Evolutionary conservation across 176 grass and related monocot species (phyloP).

Genomic region (Triticum turgidum): DNA sequence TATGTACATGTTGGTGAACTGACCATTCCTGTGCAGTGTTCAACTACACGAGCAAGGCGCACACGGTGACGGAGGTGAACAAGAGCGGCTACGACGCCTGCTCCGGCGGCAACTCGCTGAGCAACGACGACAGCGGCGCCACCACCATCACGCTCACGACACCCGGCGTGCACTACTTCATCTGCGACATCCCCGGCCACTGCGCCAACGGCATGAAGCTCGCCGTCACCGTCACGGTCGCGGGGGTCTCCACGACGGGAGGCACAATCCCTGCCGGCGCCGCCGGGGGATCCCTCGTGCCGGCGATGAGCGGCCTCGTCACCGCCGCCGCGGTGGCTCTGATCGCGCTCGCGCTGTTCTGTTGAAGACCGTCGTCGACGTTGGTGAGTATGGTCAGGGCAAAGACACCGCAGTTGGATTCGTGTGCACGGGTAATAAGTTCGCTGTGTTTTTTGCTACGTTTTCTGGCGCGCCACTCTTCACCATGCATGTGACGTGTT

Average conservation of each 20-base stretch:
- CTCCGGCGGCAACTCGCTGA: conserved; percentile 45
- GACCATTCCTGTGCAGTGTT: conserved; percentile 39
- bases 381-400: conserved; percentile 1
- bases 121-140: conserved; percentile 37
- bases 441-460: background rate
- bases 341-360: conserved; percentile 31
- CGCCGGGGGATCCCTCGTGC: background rate
- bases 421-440: background rate
- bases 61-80: conserved; percentile 76
- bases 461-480: no score
- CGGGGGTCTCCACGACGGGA: background rate
- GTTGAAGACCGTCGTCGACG: background rate
- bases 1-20: background rate
- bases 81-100: conserved; percentile 57
- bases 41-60: conserved; percentile 38
- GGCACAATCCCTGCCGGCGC: background rate
- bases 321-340: background rate
- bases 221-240: conserved; percentile 28
- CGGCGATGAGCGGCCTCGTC: background rate
- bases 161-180: conserved; percentile 58
- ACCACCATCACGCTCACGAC: conserved; percentile 42
- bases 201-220: conserved; percentile 72
- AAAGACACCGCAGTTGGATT: conserved; percentile 29
- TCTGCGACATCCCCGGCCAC: conserved; percentile 59
- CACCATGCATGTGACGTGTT: background rate